Conservation (phyloP, 2,329 filamentous ascomycete species). For the Coleophoma crateriformis region DNA sequence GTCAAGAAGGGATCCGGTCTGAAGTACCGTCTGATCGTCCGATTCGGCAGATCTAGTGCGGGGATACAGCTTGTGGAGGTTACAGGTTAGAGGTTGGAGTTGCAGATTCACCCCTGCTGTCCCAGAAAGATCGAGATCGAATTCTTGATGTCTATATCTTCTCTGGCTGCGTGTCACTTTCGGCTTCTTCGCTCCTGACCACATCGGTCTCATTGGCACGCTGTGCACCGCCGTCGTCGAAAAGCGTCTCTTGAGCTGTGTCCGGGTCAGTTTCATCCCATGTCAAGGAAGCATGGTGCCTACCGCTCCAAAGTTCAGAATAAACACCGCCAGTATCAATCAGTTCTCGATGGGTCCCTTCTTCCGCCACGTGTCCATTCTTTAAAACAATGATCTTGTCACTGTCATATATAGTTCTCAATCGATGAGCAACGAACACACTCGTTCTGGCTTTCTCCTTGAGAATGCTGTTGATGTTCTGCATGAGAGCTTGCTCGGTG, state of each 20-base stretch:
- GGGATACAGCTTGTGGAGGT: neutral
- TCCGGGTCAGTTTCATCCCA: conserved; percentile 7
- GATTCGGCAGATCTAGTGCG: neutral
- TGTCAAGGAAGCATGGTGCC: conserved; percentile 28
- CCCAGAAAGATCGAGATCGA: neutral
- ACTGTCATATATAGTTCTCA: conserved; percentile 90
- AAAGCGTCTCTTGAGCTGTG: conserved; percentile 57
- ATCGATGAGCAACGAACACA: conserved; percentile 87
- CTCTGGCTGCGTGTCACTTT: conserved; percentile 6
- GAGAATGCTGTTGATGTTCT: conserved; percentile 89
- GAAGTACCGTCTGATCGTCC: neutral
- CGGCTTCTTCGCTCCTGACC: conserved; percentile 6
- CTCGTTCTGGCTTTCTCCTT: conserved; percentile 85
- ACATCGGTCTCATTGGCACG: conserved; percentile 22
- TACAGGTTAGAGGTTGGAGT: neutral
- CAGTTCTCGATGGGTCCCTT: conserved; percentile 79
- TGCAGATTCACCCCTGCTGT: neutral
- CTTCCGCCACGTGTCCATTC: conserved; percentile 79
- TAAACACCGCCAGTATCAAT: conserved; percentile 78
- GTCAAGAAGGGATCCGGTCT: too few species aligned
- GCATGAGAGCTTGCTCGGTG: conserved; percentile 83
- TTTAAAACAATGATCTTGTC: conserved; percentile 89
- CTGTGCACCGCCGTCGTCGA: conserved; percentile 40
- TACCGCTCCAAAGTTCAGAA: conserved; percentile 84
- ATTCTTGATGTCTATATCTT: neutral